phyloP scores from a whole-genome alignment of 2,329 filamentous ascomycete genomes.

The Penicillium sp. region DNA sequence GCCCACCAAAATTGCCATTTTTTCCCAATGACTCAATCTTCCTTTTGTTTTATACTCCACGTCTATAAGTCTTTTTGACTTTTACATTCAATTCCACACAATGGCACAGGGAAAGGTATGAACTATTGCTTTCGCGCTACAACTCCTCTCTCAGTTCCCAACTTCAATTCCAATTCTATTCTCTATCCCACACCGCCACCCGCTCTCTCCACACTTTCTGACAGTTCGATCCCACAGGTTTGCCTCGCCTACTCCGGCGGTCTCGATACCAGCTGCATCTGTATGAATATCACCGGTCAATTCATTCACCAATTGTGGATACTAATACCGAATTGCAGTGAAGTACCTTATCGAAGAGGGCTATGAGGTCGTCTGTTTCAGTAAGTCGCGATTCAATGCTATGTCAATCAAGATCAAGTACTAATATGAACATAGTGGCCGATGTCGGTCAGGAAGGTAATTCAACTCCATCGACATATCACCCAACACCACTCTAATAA shows the following conservation, averaged over 20 bases:
- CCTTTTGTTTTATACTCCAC: slow-evolving; percentile 14
- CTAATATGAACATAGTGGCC: slow-evolving; percentile 50
- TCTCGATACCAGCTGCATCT: slow-evolving; percentile 59
- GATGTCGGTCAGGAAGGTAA: slow-evolving; percentile 67
- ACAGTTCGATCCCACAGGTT: slow-evolving; percentile 26
- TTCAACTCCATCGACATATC: background rate
- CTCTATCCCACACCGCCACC: slow-evolving; percentile 16
- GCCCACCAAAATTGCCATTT: slow-evolving; percentile 24
- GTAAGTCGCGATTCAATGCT: slow-evolving; percentile 27
- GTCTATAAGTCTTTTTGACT: slow-evolving; percentile 7
- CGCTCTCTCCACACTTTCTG: slow-evolving; percentile 12
- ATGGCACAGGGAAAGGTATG: slow-evolving; percentile 30
- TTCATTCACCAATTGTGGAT: slow-evolving; percentile 6
- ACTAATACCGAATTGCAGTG: slow-evolving; percentile 28
- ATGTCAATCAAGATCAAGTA: background rate
- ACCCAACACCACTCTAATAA: slow-evolving; percentile 7
- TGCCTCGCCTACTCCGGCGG: slow-evolving; percentile 48
- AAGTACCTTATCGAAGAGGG: slow-evolving; percentile 51
- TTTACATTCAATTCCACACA: slow-evolving; percentile 16
- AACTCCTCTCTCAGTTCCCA: background rate
- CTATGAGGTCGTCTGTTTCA: slow-evolving; percentile 63
- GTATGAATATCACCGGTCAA: slow-evolving; percentile 37
- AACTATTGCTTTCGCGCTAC: background rate
- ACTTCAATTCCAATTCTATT: background rate
- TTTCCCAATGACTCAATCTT: slow-evolving; percentile 25